Percentiles rank a stretch among this genome's conserved stretches.
phyloP scores from a whole-genome alignment of 2,329 filamentous ascomycete species.

The Massarina eburnea region DNA sequence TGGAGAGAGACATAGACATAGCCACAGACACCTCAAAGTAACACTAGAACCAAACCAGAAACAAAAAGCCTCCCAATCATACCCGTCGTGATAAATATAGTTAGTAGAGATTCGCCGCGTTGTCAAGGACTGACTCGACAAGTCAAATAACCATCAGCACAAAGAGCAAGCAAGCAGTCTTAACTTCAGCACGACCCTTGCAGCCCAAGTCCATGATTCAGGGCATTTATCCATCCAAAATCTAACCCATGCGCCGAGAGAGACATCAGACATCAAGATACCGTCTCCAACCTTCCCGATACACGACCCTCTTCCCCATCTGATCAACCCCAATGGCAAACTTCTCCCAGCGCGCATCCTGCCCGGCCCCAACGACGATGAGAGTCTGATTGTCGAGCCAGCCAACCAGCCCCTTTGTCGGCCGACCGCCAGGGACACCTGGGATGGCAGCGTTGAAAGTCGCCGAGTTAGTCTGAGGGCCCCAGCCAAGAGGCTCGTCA shows the following conservation, averaged over 20 bases:
- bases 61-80: too few species aligned
- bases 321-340: slow-evolving; percentile 71
- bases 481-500: slow-evolving; percentile 60
- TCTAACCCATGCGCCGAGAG: too few species aligned
- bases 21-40: too few species aligned
- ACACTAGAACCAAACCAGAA: too few species aligned
- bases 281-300: slow-evolving; percentile 79
- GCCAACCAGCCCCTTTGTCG: slow-evolving; percentile 80
- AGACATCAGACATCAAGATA: slow-evolving; percentile 58
- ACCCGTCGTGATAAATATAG: too few species aligned
- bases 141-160: too few species aligned
- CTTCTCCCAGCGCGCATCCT: slow-evolving; percentile 84
- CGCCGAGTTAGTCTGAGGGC: slow-evolving; percentile 30
- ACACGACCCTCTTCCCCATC: slow-evolving; percentile 66
- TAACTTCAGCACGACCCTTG: too few species aligned
- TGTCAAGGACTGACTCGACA: too few species aligned
- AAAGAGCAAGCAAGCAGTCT: too few species aligned
- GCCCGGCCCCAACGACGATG: slow-evolving; percentile 75
- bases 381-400: slow-evolving; percentile 78
- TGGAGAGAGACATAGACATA: slow-evolving; percentile 57
- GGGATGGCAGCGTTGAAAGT: slow-evolving; percentile 52
- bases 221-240: too few species aligned
- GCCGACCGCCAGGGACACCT: slow-evolving; percentile 57
- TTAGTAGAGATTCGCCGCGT: too few species aligned
- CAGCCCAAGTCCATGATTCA: too few species aligned